A percentile compares a stretch with the other conserved stretches of the same genome.
These are phyloP conservation scores for Globisporangium echinulatum DNA, from an alignment of 352 stramenopile genomes.

Conservation along the genomic window DNA sequence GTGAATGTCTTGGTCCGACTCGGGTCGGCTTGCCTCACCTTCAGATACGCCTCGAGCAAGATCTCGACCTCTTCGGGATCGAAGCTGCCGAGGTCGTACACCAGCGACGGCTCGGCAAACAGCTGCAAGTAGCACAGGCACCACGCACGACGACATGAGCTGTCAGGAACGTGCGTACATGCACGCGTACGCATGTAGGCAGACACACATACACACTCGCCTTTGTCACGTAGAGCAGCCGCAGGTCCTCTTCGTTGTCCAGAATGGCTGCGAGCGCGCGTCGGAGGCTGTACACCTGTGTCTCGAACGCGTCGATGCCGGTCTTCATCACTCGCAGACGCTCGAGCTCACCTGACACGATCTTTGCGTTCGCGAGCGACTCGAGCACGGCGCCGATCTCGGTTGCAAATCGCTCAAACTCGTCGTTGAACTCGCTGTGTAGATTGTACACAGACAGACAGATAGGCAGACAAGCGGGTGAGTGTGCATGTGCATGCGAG, in stretches of 20 bases:
- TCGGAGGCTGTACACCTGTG: conserved; percentile 52
- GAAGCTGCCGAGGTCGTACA: conserved; percentile 8
- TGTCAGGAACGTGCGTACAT: neutral
- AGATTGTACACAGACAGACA: neutral
- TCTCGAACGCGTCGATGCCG: conserved; percentile 64
- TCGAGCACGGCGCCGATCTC: conserved; percentile 27
- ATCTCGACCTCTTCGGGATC: conserved; percentile 13
- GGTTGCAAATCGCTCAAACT: neutral
- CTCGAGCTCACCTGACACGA: conserved; percentile 47
- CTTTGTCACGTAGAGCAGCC: conserved; percentile 48
- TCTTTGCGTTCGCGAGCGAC: conserved; percentile 35
- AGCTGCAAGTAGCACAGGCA: conserved; percentile 24
- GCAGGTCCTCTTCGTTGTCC: conserved; percentile 55
- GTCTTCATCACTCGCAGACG: conserved; percentile 63
- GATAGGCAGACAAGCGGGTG: too few relatives aligned
- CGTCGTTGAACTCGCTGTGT: neutral
- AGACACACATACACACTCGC: neutral
- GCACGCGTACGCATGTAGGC: neutral
- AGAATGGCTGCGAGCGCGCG: conserved; percentile 57
- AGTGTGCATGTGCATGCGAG: conserved; percentile 8
- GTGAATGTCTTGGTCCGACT: too few relatives aligned
- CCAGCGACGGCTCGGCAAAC: conserved; percentile 16
- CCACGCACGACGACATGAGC: too few relatives aligned
- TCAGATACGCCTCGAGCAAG: conserved; percentile 16
- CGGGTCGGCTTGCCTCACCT: too few relatives aligned